These are phyloP conservation scores for Buddleja alternifolia DNA, from an alignment of 257 asterid genomes.

Conservation along the genomic window DNA sequence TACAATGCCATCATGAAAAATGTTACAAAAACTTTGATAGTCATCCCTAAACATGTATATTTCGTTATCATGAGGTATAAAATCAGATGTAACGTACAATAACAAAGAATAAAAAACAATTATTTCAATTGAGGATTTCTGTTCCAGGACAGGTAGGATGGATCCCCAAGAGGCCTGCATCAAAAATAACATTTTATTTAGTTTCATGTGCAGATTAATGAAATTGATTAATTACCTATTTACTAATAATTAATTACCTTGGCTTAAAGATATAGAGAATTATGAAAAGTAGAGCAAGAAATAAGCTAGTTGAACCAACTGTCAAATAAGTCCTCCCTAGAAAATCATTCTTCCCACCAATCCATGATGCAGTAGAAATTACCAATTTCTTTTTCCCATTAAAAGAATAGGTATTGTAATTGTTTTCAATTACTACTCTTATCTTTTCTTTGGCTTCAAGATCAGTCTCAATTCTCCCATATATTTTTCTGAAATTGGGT, in stretches of 20 bases:
- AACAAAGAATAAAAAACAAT: not conserved
- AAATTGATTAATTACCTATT: not conserved
- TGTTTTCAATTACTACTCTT: slow-evolving; percentile 71
- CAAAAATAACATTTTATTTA: not conserved
- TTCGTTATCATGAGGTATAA: not conserved
- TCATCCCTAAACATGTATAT: slow-evolving; percentile 12
- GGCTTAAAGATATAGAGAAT: slow-evolving; percentile 72
- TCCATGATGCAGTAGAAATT: slow-evolving; percentile 88
- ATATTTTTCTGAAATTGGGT: slow-evolving; percentile 78
- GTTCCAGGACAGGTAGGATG: slow-evolving; percentile 78
- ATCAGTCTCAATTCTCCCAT: slow-evolving; percentile 78
- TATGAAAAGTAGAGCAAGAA: slow-evolving; percentile 58
- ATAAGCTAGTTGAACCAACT: slow-evolving; percentile 74
- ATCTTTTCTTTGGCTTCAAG: slow-evolving; percentile 71
- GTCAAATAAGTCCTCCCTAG: slow-evolving; percentile 66
- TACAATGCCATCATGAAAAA: not conserved
- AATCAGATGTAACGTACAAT: not conserved
- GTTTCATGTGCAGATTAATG: not conserved
- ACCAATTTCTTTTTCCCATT: slow-evolving; percentile 77
- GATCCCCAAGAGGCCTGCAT: slow-evolving; percentile 84
- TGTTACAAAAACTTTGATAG: slow-evolving; percentile 15
- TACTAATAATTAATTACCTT: slow-evolving; percentile 46
- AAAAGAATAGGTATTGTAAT: slow-evolving; percentile 79
- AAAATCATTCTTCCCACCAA: slow-evolving; percentile 86
- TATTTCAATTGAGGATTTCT: slow-evolving; percentile 37